A percentile compares a stretch with the other conserved stretches of the same genome.
These are phyloP conservation scores for Apiospora arundinis DNA, from an alignment of 2,329 filamentous ascomycete species.

Conservation along the genomic window DNA sequence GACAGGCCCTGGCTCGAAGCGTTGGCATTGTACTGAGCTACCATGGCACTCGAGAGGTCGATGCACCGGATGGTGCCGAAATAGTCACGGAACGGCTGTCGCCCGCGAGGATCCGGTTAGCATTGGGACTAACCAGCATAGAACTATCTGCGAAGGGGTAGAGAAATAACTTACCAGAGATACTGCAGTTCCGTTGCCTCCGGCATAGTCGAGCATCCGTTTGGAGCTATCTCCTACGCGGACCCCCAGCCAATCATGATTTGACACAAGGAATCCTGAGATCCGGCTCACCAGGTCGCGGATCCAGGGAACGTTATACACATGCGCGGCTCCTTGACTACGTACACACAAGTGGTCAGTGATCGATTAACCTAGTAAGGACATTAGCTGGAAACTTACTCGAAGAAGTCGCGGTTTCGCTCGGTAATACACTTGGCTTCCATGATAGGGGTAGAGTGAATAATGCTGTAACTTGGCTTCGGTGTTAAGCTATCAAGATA, in stretches of 20 bases:
- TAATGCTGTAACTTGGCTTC: background rate
- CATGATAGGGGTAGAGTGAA: background rate
- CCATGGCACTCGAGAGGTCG: background rate
- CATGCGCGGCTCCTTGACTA: too few relatives aligned
- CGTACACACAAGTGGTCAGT: too few relatives aligned
- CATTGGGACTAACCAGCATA: background rate
- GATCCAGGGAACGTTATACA: too few relatives aligned
- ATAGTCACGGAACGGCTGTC: background rate
- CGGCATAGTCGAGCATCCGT: too few relatives aligned
- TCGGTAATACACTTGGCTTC: background rate
- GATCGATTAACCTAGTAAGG: too few relatives aligned
- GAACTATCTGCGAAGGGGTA: too few relatives aligned
- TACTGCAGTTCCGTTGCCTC: too few relatives aligned
- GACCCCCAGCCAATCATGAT: too few relatives aligned
- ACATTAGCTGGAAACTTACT: background rate
- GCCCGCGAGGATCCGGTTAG: background rate
- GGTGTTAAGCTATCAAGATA: too few relatives aligned
- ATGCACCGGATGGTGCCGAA: conserved; percentile 9
- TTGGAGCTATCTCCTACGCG: too few relatives aligned
- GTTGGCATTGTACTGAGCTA: background rate
- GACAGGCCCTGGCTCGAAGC: background rate
- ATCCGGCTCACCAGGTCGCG: background rate
- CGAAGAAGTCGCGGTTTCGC: conserved; percentile 13
- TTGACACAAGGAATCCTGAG: background rate
- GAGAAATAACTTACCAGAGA: too few relatives aligned